These are phyloP conservation scores for Paradendryphiella salina DNA, from an alignment of 2,329 filamentous ascomycete species.

Conservation along the genomic window DNA sequence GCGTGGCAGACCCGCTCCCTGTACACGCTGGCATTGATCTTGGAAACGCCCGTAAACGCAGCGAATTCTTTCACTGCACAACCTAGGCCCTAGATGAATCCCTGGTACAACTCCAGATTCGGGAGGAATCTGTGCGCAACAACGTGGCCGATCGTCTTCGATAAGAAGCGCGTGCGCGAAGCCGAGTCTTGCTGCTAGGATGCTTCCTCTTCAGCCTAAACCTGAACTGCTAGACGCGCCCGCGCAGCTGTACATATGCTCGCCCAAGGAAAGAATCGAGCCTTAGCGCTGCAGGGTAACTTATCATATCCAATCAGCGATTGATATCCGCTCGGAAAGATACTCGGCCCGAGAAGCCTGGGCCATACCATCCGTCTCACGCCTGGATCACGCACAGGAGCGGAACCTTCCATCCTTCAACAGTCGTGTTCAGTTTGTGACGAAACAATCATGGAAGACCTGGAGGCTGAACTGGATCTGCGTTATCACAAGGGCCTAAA, in stretches of 20 bases:
- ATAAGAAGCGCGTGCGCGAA: too few relatives aligned
- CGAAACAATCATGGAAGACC: conserved; percentile 29
- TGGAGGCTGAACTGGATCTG: conserved; percentile 41
- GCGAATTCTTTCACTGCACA: conserved; percentile 1
- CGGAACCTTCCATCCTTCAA: conserved; percentile 6
- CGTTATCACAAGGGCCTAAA: conserved; percentile 34
- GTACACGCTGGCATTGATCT: neutral
- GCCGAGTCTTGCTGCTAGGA: too few relatives aligned
- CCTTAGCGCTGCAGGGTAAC: conserved; percentile 10
- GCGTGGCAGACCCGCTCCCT: conserved; percentile 20
- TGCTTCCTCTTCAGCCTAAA: too few relatives aligned
- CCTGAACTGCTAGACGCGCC: too few relatives aligned
- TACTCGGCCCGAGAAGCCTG: neutral
- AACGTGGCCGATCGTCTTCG: conserved; percentile 10
- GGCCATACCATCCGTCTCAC: conserved; percentile 3
- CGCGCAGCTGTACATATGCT: neutral
- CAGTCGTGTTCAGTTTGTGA: neutral
- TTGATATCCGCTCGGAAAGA: conserved; percentile 1
- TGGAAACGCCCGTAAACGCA: conserved; percentile 5
- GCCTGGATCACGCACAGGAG: conserved; percentile 5
- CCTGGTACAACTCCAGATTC: too few relatives aligned
- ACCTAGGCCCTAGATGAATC: neutral
- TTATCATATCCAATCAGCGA: conserved; percentile 1
- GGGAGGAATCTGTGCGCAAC: conserved; percentile 12
- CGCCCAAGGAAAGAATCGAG: neutral